These are phyloP conservation scores for Ostreobium quekettii DNA, from an alignment of 139 green algal species.

Conservation along the genomic window DNA sequence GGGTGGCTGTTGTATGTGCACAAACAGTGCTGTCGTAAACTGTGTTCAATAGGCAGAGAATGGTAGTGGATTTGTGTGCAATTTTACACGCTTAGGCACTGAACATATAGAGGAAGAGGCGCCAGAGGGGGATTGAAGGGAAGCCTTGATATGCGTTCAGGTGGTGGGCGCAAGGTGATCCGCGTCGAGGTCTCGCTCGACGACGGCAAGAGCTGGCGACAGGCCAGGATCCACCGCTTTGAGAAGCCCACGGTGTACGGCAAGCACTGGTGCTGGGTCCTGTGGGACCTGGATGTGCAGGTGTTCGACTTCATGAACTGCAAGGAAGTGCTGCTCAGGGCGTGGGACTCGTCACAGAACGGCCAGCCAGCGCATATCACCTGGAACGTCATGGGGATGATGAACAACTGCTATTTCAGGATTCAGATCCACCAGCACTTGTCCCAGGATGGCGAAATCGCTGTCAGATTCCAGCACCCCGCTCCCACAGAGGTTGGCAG, in stretches of 20 bases:
- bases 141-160: too few relatives aligned
- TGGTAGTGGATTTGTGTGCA: too few relatives aligned
- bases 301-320: conserved; percentile 49
- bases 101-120: too few relatives aligned
- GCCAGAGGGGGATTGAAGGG: too few relatives aligned
- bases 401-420: conserved; percentile 94
- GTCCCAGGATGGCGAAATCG: conserved; percentile 35
- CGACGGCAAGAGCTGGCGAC: conserved; percentile 66
- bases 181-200: conserved; percentile 88
- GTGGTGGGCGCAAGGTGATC: conserved; percentile 80
- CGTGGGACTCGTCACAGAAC: conserved; percentile 76
- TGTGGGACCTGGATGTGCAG: conserved; percentile 57
- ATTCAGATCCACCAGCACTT: conserved; percentile 40
- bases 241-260: conserved; percentile 54
- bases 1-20: too few relatives aligned
- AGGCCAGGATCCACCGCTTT: conserved; percentile 57
- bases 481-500: conserved; percentile 44
- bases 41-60: too few relatives aligned
- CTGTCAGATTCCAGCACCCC: conserved; percentile 75
- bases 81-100: too few relatives aligned
- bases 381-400: conserved; percentile 98
- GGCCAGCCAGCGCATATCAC: conserved; percentile 71
- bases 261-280: conserved; percentile 84
- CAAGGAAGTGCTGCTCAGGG: conserved; percentile 64
- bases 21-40: too few relatives aligned